phyloP scores from a whole-genome alignment of 352 stramenopile species.

The Globisporangium paddicum region DNA sequence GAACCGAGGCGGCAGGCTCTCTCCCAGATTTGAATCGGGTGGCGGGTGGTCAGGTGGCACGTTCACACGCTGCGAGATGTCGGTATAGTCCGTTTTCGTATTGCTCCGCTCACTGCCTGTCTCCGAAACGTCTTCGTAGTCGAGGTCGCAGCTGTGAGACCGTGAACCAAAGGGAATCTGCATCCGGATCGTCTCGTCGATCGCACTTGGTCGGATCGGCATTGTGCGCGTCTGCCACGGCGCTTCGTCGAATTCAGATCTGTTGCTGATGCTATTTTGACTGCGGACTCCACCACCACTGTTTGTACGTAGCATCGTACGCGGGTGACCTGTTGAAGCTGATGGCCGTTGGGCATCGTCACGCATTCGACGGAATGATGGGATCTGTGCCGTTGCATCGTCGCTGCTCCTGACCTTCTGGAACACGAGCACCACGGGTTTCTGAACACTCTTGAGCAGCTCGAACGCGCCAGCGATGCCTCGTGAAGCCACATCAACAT shows the following conservation, averaged over 20 bases:
- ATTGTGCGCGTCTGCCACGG: constrained; percentile 16
- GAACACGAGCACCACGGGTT: constrained; percentile 79
- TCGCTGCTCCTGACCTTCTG: constrained; percentile 25
- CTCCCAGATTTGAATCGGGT: background rate
- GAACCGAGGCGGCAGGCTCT: constrained; percentile 23
- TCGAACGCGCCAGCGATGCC: constrained; percentile 76
- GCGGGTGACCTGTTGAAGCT: constrained; percentile 15
- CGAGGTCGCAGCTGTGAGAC: constrained; percentile 21
- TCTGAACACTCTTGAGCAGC: constrained; percentile 70
- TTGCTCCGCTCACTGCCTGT: constrained; percentile 14
- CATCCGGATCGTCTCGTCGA: constrained; percentile 10
- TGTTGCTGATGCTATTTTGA: background rate
- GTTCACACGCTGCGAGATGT: background rate
- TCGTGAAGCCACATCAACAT: constrained; percentile 60
- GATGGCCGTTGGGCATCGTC: constrained; percentile 27
- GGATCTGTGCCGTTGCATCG: constrained; percentile 23
- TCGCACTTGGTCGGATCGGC: constrained; percentile 4
- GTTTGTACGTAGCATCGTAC: constrained; percentile 18
- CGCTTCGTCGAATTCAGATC: background rate
- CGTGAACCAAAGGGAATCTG: constrained; percentile 15
- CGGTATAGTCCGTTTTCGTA: background rate
- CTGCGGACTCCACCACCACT: constrained; percentile 17
- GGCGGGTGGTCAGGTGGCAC: background rate
- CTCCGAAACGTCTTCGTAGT: constrained; percentile 12
- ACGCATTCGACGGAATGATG: constrained; percentile 56